Base-by-base conservation (phyloP, 2,329 filamentous ascomycete species). In the Monilinia polystroma region DNA sequence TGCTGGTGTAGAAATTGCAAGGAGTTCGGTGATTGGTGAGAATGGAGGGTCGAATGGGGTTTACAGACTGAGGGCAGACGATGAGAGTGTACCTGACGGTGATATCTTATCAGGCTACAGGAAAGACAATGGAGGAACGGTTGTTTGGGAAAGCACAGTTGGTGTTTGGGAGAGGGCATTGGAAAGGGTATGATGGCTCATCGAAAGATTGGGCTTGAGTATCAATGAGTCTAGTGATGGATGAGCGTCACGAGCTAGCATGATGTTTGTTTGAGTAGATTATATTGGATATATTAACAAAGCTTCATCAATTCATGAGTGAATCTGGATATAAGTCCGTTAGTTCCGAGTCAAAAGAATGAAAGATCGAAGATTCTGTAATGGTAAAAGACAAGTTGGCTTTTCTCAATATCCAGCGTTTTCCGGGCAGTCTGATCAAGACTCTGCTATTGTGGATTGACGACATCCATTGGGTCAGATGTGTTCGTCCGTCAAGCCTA, bases 1-100 rank as follows among this genome's bases (percentile, higher is more conserved):
- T 35, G n/a, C 72, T 18, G 66, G 71, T 29, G 62, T 57, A 66
- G 54, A 72, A 0, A 75, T 73, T 6, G 70, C 77, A 1, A 65
- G 54, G 3, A 67, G 75, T 3, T 76, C 77, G 0, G 66, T 71
- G 26, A 32, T 59, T 4, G 74, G 76, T 6, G 73, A 72, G 3
- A 75, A 80, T 49, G 77, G 77, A 7, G 68, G 72, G 49, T 77
- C 77, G 1, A 78, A 78, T 64, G 79, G 80, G 7, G 76, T 79
- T 16, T 81, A 81, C 71, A 77, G 77, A 38, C 71, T 81, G 5
- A 71, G 72, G 38, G 70, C 73, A 12, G 69, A 77, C 10, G 77
- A 77, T 51, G 78, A 80, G 45, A 73, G 69, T 55, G 73, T 69
- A 7, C 68, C 69, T 3, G 66, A 71, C 16, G 72, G 75, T 52